A percentile compares a stretch with the other conserved stretches of the same genome.
These are phyloP conservation scores for Oryza meyeriana DNA, from an alignment of 176 grass and related monocot genomes.

Conservation along the genomic window DNA sequence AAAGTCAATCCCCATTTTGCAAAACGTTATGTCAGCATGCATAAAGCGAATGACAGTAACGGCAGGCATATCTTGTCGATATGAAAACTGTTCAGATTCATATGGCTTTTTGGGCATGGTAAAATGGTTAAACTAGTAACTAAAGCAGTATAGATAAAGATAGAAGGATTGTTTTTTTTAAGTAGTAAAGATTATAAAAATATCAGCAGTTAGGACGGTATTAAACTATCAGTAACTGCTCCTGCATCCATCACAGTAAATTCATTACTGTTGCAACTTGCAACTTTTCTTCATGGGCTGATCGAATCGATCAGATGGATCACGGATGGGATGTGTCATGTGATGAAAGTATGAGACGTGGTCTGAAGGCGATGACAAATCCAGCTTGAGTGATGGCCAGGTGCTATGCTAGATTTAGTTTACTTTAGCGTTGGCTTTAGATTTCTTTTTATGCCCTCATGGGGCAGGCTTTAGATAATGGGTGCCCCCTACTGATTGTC, in stretches of 20 bases:
- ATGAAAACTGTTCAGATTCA: too few relatives aligned
- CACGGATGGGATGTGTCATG: background rate
- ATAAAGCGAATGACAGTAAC: background rate
- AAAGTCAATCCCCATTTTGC: background rate
- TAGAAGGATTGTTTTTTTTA: background rate
- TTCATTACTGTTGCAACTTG: background rate
- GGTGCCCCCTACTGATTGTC: background rate
- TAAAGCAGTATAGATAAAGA: background rate
- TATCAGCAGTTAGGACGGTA: background rate
- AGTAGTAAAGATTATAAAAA: background rate
- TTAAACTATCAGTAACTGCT: background rate
- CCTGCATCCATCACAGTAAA: background rate
- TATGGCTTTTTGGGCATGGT: too few relatives aligned
- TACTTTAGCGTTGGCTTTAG: background rate
- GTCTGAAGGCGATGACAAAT: background rate
- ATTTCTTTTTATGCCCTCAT: background rate
- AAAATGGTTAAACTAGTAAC: background rate
- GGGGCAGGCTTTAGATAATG: background rate
- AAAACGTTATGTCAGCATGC: background rate
- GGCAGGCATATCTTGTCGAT: background rate
- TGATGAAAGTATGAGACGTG: background rate
- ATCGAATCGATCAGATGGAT: background rate
- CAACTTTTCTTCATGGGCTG: background rate
- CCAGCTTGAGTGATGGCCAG: background rate
- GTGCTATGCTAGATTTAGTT: background rate